Evolutionary conservation across 495 filamentous ascomycete species (phyloP).

Genomic region (Barbatosphaeria neglecta): DNA sequence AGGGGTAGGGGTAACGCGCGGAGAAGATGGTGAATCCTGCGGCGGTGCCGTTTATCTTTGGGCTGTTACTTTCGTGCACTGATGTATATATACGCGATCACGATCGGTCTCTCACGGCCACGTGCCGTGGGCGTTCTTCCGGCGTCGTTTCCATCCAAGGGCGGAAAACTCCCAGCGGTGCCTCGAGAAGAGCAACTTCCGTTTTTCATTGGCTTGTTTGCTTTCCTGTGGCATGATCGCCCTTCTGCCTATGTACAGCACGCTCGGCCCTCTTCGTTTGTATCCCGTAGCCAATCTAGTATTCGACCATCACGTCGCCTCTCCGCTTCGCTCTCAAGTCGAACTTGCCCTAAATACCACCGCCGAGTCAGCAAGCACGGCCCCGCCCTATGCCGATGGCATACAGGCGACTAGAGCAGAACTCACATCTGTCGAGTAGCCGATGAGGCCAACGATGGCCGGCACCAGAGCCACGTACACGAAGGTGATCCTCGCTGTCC

Average conservation of each 20-base stretch:
- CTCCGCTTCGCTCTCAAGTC: conserved; percentile 77
- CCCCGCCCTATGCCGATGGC: not conserved
- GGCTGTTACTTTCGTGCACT: not conserved
- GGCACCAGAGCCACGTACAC: conserved; percentile 64
- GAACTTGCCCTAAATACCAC: conserved; percentile 59
- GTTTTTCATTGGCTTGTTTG: not conserved
- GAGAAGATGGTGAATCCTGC: not conserved
- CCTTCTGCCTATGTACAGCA: conserved; percentile 19
- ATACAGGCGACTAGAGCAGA: not conserved
- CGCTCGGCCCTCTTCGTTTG: not conserved
- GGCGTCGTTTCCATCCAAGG: too few species aligned
- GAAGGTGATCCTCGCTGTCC: conserved; percentile 68
- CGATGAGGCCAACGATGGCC: conserved; percentile 51
- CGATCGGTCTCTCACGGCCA: not conserved
- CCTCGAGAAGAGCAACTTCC: not conserved
- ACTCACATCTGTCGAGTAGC: conserved; percentile 74
- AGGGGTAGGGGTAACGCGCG: conserved; percentile 1
- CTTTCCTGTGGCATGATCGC: not conserved
- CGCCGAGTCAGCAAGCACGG: not conserved
- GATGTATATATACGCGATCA: not conserved
- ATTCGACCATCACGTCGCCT: conserved; percentile 71
- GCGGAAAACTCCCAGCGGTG: too few species aligned
- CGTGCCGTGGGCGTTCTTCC: too few species aligned
- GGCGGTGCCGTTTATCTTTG: not conserved
- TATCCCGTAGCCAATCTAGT: conserved; percentile 24